These are phyloP conservation scores for Setaria italica DNA, from an alignment of 202 grass and related monocot genomes.

Conservation along the genomic window DNA sequence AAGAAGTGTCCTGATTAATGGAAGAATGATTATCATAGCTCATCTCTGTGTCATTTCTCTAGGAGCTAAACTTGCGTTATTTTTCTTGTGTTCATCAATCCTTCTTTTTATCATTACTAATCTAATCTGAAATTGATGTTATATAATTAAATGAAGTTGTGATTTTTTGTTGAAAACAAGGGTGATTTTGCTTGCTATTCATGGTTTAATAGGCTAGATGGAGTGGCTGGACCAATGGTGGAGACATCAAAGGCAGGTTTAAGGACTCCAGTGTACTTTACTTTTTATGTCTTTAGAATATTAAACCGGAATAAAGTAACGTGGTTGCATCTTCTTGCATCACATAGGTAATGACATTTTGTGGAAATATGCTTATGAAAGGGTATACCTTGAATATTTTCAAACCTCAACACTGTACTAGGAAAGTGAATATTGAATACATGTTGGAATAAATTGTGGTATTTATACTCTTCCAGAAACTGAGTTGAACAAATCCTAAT, in stretches of 20 bases:
- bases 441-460: not conserved
- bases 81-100: not conserved
- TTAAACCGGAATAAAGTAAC: not conserved
- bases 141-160: not conserved
- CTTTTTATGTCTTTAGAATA: not conserved
- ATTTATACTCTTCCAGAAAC: not conserved
- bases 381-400: not conserved
- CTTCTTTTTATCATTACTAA: not conserved
- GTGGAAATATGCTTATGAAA: slow-evolving; percentile 30
- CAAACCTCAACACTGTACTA: not conserved
- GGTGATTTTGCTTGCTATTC: not conserved
- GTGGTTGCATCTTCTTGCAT: slow-evolving; percentile 41
- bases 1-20: not conserved
- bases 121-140: not conserved
- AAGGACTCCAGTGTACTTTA: not conserved
- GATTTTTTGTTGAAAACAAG: no score
- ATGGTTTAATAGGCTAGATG: slow-evolving; percentile 7
- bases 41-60: not conserved
- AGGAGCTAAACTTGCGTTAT: not conserved
- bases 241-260: not conserved
- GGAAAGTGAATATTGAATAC: slow-evolving; percentile 13
- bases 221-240: not conserved
- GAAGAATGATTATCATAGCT: not conserved
- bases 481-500: not conserved
- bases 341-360: not conserved